Evolutionary conservation across 73 alveolate genomes (phyloP).

Genomic region (Paramecium sexaurelia): DNA sequence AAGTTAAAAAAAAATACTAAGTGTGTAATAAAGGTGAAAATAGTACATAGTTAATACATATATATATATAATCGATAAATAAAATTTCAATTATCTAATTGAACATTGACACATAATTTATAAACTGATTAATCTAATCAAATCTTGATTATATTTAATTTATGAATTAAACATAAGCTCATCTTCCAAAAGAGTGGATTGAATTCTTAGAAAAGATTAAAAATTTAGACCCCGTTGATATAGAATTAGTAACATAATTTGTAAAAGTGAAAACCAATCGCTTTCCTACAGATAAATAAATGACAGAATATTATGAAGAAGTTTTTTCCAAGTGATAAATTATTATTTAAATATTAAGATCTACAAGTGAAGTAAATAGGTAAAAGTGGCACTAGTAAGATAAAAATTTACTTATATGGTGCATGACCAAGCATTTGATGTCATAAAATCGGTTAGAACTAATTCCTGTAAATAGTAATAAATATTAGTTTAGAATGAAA

Average conservation of each 20-base stretch:
- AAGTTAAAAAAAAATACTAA: neutral
- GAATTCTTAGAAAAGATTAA: neutral
- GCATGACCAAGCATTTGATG: neutral
- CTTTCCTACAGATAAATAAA: neutral
- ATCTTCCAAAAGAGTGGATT: neutral
- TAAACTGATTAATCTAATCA: neutral
- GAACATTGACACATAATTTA: neutral
- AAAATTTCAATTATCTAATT: neutral
- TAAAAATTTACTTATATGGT: slow-evolving; percentile 21
- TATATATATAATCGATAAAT: neutral
- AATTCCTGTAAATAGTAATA: neutral
- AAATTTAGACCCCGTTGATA: neutral
- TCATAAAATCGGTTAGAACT: neutral
- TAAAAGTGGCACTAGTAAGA: slow-evolving; percentile 27
- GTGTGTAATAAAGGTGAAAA: neutral
- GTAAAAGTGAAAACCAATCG: neutral
- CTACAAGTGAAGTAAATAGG: neutral
- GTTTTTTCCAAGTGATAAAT: neutral
- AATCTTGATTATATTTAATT: slow-evolving; percentile 31
- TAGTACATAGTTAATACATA: neutral
- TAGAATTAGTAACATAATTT: neutral
- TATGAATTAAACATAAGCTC: slow-evolving; percentile 3
- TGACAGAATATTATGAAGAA: slow-evolving; percentile 22
- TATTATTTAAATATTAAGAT: neutral
- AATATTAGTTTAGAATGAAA: neutral